phyloP scores from a whole-genome alignment of 2,329 filamentous ascomycete species.

The Hypocrella siamensis region DNA sequence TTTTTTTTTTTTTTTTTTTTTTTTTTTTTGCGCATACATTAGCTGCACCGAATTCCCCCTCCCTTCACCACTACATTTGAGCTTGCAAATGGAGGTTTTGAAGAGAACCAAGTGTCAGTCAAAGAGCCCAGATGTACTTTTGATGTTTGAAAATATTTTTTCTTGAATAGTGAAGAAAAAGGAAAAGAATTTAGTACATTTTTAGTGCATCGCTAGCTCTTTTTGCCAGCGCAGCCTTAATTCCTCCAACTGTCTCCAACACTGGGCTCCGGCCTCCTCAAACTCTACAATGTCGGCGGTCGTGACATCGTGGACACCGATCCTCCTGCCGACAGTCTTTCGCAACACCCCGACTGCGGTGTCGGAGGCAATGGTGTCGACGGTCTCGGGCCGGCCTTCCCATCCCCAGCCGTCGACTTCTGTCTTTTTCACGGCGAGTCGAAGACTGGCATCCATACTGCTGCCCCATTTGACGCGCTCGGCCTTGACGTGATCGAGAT shows the following conservation, averaged over 20 bases:
- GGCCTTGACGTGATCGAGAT: constrained; percentile 39
- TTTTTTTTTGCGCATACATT: no score
- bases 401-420: constrained; percentile 82
- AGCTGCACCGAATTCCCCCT: no score
- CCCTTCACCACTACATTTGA: no score
- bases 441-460: constrained; percentile 41
- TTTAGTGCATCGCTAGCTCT: no score
- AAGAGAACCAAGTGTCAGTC: no score
- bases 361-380: constrained; percentile 25
- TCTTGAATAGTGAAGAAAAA: no score
- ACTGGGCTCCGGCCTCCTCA: constrained; percentile 40
- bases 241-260: constrained; percentile 58
- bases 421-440: constrained; percentile 52
- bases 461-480: constrained; percentile 71
- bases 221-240: constrained; percentile 51
- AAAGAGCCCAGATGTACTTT: no score
- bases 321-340: constrained; percentile 41
- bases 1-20: no score
- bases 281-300: constrained; percentile 45
- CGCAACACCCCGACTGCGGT: constrained; percentile 28
- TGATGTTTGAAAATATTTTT: no score
- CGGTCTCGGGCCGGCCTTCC: constrained; percentile 38
- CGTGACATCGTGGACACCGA: constrained; percentile 41
- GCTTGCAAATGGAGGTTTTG: no score
- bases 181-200: no score